phyloP scores from a whole-genome alignment of 768 basidiomycete species.

The Trametes coccinea region DNA sequence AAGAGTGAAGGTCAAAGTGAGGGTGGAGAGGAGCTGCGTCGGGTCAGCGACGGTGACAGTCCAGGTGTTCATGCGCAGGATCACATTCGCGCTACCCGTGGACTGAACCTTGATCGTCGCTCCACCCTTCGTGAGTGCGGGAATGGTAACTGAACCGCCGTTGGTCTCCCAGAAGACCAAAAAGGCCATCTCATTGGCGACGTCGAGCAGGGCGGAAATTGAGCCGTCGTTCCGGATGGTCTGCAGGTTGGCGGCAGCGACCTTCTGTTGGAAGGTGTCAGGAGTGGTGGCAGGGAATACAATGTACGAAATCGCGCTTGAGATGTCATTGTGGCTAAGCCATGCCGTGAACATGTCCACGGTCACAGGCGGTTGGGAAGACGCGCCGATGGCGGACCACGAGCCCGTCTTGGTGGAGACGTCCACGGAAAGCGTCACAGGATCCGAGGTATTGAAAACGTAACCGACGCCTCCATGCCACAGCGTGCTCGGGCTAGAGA shows the following conservation, averaged over 20 bases:
- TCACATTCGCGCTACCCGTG: slow-evolving; percentile 44
- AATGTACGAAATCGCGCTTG: slow-evolving; percentile 45
- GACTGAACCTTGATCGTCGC: slow-evolving; percentile 38
- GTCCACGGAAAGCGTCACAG: slow-evolving; percentile 37
- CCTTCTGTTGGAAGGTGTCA: slow-evolving; percentile 41
- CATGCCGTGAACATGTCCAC: slow-evolving; percentile 63
- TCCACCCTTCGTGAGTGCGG: slow-evolving; percentile 21
- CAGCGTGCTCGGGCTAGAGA: slow-evolving; percentile 39
- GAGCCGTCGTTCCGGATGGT: slow-evolving; percentile 47
- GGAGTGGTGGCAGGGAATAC: slow-evolving; percentile 50
- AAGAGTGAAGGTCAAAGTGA: slow-evolving; percentile 40
- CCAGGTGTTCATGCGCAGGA: slow-evolving; percentile 44
- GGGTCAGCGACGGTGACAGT: slow-evolving; percentile 63
- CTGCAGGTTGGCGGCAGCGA: slow-evolving; percentile 33
- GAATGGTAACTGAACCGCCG: slow-evolving; percentile 47
- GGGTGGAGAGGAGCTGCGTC: slow-evolving; percentile 47
- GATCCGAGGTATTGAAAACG: slow-evolving; percentile 39
- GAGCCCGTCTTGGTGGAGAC: slow-evolving; percentile 50
- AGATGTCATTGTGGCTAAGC: slow-evolving; percentile 42
- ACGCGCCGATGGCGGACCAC: slow-evolving; percentile 64
- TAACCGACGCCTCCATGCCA: slow-evolving; percentile 69
- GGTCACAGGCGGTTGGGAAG: slow-evolving; percentile 50
- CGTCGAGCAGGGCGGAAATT: slow-evolving; percentile 55
- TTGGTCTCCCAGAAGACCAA: slow-evolving; percentile 53
- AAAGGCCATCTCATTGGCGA: slow-evolving; percentile 40